Percentiles rank a stretch among this genome's conserved stretches.
phyloP scores from a whole-genome alignment of 208 protist species.

The Wallacemonas sp. region DNA sequence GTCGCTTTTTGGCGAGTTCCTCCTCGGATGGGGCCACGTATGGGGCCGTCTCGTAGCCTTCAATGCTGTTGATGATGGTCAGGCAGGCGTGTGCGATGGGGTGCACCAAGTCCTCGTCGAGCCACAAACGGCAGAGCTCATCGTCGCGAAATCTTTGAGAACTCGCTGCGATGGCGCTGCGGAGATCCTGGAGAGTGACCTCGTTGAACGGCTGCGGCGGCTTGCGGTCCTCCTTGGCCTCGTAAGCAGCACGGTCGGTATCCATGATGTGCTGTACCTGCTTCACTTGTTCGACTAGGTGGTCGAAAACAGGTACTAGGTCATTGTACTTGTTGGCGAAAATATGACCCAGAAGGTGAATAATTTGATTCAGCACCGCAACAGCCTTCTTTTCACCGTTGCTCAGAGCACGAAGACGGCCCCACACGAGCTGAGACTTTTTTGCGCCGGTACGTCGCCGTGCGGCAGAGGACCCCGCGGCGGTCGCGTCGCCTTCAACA shows the following conservation, averaged over 20 bases:
- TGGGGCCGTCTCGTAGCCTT: constrained; percentile 73
- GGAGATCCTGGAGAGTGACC: constrained; percentile 44
- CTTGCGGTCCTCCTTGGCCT: constrained; percentile 43
- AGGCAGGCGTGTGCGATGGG: constrained; percentile 81
- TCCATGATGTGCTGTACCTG: constrained; percentile 56
- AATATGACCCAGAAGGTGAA: constrained; percentile 72
- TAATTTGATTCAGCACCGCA: constrained; percentile 54
- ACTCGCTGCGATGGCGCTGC: constrained; percentile 29
- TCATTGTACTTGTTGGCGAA: constrained; percentile 82
- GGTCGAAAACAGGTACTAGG: constrained; percentile 70
- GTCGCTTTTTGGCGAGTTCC: constrained; percentile 54
- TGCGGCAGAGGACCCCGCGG: not conserved
- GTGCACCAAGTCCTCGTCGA: constrained; percentile 89
- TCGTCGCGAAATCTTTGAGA: constrained; percentile 68
- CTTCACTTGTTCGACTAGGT: constrained; percentile 42
- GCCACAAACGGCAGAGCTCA: constrained; percentile 71
- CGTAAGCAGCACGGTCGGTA: constrained; percentile 47
- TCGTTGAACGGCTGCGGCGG: constrained; percentile 67
- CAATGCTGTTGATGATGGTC: constrained; percentile 74
- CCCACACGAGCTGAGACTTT: constrained; percentile 27
- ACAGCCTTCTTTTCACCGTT: constrained; percentile 76
- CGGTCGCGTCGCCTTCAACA: no score
- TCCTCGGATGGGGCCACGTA: constrained; percentile 52
- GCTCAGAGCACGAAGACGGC: constrained; percentile 56
- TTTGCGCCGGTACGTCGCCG: not conserved